Conservation (phyloP, 1,284 basidiomycete species). For the Coriolopsis trogii region DNA sequence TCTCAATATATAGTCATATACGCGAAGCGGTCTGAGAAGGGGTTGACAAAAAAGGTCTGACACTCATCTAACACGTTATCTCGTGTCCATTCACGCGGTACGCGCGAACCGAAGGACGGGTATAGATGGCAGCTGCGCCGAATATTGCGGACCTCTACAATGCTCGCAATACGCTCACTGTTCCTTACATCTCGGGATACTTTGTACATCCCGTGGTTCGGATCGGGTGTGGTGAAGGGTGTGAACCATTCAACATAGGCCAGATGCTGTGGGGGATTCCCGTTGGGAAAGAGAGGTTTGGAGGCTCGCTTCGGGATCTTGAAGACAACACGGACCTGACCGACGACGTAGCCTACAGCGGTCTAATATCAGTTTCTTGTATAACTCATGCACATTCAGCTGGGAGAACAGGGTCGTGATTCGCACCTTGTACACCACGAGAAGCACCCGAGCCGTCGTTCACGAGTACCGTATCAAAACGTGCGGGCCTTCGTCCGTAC, state of each 20-base stretch:
- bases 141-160: constrained; percentile 32
- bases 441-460: not conserved
- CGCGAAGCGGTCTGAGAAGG: constrained; percentile 8
- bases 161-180: constrained; percentile 21
- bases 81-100: constrained; percentile 35
- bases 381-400: no score
- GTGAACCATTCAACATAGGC: constrained; percentile 39
- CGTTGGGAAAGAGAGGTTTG: not conserved
- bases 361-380: no score
- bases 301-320: not conserved
- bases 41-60: constrained; percentile 33
- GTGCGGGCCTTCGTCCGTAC: constrained; percentile 9
- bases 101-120: constrained; percentile 21
- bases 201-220: constrained; percentile 11
- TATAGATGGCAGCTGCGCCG: constrained; percentile 35
- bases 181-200: constrained; percentile 14
- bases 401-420: no score
- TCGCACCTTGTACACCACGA: constrained; percentile 4
- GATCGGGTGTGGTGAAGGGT: not conserved
- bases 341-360: constrained; percentile 19
- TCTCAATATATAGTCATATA: not conserved
- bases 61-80: constrained; percentile 37
- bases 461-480: constrained; percentile 24
- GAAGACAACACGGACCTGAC: constrained; percentile 23
- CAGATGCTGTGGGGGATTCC: constrained; percentile 19